Conservation (phyloP, 371 early-diverging fungal species). For the Syncephalastrum contaminatum region DNA sequence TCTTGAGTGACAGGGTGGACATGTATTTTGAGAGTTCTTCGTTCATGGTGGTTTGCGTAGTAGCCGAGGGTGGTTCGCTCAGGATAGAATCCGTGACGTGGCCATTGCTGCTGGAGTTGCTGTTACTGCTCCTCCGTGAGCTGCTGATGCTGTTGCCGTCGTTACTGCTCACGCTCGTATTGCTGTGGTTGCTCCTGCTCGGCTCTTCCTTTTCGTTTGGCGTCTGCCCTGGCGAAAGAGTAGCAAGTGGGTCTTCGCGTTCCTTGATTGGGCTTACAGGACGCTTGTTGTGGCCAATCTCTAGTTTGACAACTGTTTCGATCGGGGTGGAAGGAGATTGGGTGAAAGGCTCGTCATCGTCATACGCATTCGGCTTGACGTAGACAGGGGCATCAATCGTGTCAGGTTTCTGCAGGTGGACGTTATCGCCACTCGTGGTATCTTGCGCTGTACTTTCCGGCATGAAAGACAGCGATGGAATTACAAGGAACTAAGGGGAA, state of each 20-base stretch:
- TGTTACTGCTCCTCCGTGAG: not conserved
- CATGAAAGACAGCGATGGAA: too few species aligned
- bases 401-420: constrained; percentile 21
- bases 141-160: not conserved
- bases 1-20: constrained; percentile 9
- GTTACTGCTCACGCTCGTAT: constrained; percentile 6
- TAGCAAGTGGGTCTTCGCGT: not conserved
- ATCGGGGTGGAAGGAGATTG: not conserved
- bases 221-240: not conserved
- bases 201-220: not conserved
- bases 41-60: constrained; percentile 10
- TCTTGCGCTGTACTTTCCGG: too few species aligned
- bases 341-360: constrained; percentile 10
- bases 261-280: constrained; percentile 13
- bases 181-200: constrained; percentile 2
- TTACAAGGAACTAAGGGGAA: too few species aligned
- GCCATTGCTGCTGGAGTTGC: constrained; percentile 2
- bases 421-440: not conserved
- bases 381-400: constrained; percentile 24
- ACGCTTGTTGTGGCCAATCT: constrained; percentile 10
- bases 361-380: constrained; percentile 27
- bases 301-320: constrained; percentile 12
- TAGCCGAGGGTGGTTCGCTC: constrained; percentile 11
- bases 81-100: constrained; percentile 11
- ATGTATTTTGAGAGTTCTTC: constrained; percentile 8